Percentiles rank a stretch among this genome's conserved stretches.
phyloP scores from a whole-genome alignment of 1,284 basidiomycete species.

The Rhizoctonia solani region DNA sequence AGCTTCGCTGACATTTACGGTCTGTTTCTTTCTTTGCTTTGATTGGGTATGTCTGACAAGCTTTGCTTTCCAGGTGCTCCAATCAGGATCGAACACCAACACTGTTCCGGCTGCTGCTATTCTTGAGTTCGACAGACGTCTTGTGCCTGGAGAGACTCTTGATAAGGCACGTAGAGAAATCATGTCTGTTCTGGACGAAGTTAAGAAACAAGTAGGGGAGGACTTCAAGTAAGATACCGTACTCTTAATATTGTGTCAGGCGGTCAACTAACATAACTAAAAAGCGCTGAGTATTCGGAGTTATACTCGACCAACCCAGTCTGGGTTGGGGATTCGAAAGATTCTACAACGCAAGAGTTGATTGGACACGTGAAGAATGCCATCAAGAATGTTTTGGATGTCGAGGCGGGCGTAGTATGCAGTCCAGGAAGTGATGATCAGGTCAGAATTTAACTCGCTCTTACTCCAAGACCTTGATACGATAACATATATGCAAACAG shows the following conservation, averaged over 20 bases:
- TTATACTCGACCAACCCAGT: constrained; percentile 37
- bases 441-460: not conserved
- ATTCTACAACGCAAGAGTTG: constrained; percentile 24
- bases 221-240: constrained; percentile 21
- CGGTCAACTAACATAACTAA: not conserved
- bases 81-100: constrained; percentile 38
- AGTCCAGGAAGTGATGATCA: constrained; percentile 36
- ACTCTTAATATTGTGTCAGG: not conserved
- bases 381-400: constrained; percentile 23
- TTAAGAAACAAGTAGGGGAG: constrained; percentile 26
- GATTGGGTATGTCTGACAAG: not conserved
- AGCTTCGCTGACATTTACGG: constrained; percentile 37
- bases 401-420: constrained; percentile 36
- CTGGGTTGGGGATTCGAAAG: constrained; percentile 36
- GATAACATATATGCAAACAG: not conserved
- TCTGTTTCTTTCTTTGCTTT: not conserved
- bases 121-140: constrained; percentile 37
- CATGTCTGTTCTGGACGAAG: constrained; percentile 10
- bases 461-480: not conserved
- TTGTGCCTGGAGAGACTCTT: constrained; percentile 38
- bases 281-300: constrained; percentile 31
- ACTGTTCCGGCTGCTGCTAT: constrained; percentile 36
- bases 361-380: constrained; percentile 25
- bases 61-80: not conserved
- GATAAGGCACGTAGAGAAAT: constrained; percentile 33